phyloP scores from a whole-genome alignment of 805 yeast genomes.

The Middelhovenomyces tepae region DNA sequence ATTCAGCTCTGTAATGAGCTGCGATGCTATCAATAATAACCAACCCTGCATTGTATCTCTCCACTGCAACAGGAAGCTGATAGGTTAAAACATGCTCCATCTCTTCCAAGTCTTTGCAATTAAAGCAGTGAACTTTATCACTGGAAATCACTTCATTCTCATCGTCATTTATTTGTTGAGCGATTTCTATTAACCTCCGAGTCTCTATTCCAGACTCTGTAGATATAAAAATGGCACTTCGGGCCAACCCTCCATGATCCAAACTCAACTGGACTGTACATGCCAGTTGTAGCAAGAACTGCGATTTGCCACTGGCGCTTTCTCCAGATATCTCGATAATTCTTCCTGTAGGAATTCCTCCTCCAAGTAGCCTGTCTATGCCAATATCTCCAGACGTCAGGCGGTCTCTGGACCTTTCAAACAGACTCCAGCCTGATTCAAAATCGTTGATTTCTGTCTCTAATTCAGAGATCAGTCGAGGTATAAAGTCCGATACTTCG shows the following conservation, averaged over 20 bases:
- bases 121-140: conserved; percentile 40
- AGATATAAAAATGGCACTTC: conserved; percentile 56
- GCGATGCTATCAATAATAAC: conserved; percentile 70
- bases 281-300: conserved; percentile 59
- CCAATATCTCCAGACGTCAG: no score
- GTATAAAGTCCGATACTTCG: no score
- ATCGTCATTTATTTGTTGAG: conserved; percentile 19
- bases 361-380: conserved; percentile 45
- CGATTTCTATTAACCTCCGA: conserved; percentile 44
- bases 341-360: conserved; percentile 48
- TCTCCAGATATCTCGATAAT: conserved; percentile 77
- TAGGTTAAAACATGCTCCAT: conserved; percentile 66
- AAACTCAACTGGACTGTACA: conserved; percentile 46
- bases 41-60: conserved; percentile 37
- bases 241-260: conserved; percentile 40
- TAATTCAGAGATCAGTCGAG: no score
- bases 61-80: conserved; percentile 55
- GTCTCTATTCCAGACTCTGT: conserved; percentile 74
- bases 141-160: conserved; percentile 26
- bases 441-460: no score
- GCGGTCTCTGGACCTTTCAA: no score
- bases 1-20: conserved; percentile 63
- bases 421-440: no score
- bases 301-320: conserved; percentile 82
- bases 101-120: conserved; percentile 58